Conservation (phyloP, 805 yeast genomes). For the Starmerella cellae region DNA sequence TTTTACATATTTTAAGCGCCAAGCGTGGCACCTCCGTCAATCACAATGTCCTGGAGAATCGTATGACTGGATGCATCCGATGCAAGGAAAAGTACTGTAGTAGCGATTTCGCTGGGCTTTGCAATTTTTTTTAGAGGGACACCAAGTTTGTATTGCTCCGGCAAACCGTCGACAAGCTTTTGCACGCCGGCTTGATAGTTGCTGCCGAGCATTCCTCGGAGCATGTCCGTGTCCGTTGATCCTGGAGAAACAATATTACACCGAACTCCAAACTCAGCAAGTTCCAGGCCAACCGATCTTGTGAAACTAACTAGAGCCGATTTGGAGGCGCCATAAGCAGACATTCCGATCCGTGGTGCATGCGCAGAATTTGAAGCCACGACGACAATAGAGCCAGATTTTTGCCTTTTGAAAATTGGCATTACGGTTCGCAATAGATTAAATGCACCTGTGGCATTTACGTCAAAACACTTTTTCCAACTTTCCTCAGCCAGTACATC, state of each 20-base stretch:
- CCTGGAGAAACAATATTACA: constrained; percentile 15
- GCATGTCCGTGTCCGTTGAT: constrained; percentile 14
- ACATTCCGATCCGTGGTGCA: constrained; percentile 16
- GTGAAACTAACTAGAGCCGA: constrained; percentile 10
- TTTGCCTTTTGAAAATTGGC: constrained; percentile 5
- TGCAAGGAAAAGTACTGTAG: constrained; percentile 10
- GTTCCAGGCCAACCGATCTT: constrained; percentile 11
- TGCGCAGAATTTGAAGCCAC: constrained; percentile 15
- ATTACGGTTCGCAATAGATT: constrained; percentile 7
- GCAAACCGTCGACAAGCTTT: constrained; percentile 7
- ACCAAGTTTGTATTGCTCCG: constrained; percentile 15
- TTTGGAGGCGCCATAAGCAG: constrained; percentile 16
- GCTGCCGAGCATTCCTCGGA: constrained; percentile 8
- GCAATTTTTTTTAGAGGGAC: constrained; percentile 14
- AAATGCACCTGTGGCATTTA: constrained; percentile 14
- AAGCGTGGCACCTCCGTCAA: constrained; percentile 17
- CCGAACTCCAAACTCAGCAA: constrained; percentile 13
- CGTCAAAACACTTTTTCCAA: constrained; percentile 11
- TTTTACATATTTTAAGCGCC: constrained; percentile 8
- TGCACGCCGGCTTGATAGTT: constrained; percentile 1
- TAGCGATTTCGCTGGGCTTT: constrained; percentile 7
- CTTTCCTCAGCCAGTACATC: constrained; percentile 4
- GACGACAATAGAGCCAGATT: constrained; percentile 8
- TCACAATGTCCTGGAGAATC: constrained; percentile 13
- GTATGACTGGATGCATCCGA: constrained; percentile 16